These are phyloP conservation scores for Globisporangium emineosum DNA, from an alignment of 352 stramenopile species.

Conservation along the genomic window DNA sequence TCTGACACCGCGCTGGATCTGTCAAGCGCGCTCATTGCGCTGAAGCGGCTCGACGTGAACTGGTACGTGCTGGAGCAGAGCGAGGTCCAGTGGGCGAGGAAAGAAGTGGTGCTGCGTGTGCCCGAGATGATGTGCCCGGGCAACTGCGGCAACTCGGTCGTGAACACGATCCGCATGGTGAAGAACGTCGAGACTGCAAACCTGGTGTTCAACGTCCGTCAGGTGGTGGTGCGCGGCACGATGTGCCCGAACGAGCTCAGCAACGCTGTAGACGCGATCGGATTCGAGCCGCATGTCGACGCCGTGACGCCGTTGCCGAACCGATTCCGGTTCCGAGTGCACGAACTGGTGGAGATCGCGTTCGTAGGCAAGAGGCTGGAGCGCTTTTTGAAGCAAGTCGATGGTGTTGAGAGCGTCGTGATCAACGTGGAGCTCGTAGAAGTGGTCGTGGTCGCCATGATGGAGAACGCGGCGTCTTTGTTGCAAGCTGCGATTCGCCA, in stretches of 20 bases:
- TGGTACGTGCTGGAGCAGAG: conserved; percentile 37
- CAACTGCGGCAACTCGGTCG: conserved; percentile 72
- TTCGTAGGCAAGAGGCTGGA: conserved; percentile 19
- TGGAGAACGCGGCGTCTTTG: conserved; percentile 33
- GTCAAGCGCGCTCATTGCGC: conserved; percentile 16
- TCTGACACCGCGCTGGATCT: conserved; percentile 28
- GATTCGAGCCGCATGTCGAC: conserved; percentile 52
- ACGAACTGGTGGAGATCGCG: conserved; percentile 10
- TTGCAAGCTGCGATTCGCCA: conserved; percentile 33
- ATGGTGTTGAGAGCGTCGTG: conserved; percentile 68
- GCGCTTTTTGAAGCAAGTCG: conserved; percentile 30
- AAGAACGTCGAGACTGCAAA: conserved; percentile 43
- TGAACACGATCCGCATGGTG: conserved; percentile 50
- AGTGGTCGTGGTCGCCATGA: conserved; percentile 54
- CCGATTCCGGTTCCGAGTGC: conserved; percentile 52
- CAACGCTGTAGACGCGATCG: conserved; percentile 41
- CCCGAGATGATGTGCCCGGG: conserved; percentile 80
- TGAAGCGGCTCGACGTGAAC: conserved; percentile 29
- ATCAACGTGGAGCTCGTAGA: conserved; percentile 53
- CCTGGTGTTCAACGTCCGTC: conserved; percentile 56
- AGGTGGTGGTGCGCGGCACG: conserved; percentile 50
- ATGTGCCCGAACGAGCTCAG: conserved; percentile 42
- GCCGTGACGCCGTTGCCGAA: conserved; percentile 38
- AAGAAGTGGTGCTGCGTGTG: conserved; percentile 65
- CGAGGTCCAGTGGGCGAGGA: conserved; percentile 39